Base-by-base conservation (phyloP, 495 filamentous ascomycete genomes). In the Podospora australis region DNA sequence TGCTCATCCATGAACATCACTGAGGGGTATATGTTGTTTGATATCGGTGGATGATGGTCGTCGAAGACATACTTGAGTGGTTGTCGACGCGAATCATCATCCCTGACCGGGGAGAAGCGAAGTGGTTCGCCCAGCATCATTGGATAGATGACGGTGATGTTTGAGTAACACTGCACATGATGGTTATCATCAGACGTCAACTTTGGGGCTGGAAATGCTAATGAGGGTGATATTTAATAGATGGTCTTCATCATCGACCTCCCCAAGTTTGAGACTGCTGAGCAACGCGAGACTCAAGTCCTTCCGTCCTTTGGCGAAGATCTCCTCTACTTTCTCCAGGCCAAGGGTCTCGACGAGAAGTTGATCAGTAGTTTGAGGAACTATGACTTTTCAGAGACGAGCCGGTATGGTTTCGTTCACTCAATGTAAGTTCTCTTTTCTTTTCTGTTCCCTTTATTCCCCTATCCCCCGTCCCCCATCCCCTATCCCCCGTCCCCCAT, bases 211-310 rank as follows among this genome's bases (percentile, higher is more conserved):
- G 24, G 8, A 23, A 9, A 2, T 24, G 16, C 26, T 42, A 19
- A 51, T 57, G 21, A 56, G n/a, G 11, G 23, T n/a, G 7, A 8
- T 3, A 6, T 16, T 44, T 4, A 13, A 2, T 25, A 83, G 77
- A 83, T 79, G 52, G 79, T 86, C 2, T 96, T 95, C 54, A 61
- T 95, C 4, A 87, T 96, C 50, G 90, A 96, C 59, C 76, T 96
- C 8, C 90, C 90, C 0, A 74, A 76, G 20, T 69, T 77, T 9
- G 46, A 64, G 6, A 52, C 64, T 11, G 56, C 64, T 3, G 48
- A 67, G 20, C 23, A 56, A 22, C 49, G 51, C 8, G 41, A 51
- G 1, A 52, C 57, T 3, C 55, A 67, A 2, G 48, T 73, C 0
- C 66, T 80, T 20, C 80, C 82, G 0, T 44, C 56, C 2, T 96